Percentiles rank a stretch among this genome's conserved stretches.
phyloP scores from a whole-genome alignment of 352 stramenopile species.

The Pythium periplocum region DNA sequence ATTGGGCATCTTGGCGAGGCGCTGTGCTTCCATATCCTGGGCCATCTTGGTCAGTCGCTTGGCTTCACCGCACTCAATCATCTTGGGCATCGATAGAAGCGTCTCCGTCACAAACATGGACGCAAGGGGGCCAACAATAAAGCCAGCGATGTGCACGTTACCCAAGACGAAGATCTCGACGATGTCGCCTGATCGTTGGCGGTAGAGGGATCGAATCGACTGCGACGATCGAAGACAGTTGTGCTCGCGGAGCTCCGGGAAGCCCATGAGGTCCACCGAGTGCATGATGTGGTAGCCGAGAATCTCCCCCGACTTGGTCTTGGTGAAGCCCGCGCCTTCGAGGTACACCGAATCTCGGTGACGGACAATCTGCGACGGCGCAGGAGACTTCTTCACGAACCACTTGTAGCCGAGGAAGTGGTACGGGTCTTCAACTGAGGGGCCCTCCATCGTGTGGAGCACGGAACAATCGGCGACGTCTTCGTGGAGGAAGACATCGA shows the following conservation, averaged over 20 bases:
- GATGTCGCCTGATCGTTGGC: constrained; percentile 12
- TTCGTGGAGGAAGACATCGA: constrained; percentile 20
- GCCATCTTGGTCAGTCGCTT: constrained; percentile 18
- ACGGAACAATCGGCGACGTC: constrained; percentile 20
- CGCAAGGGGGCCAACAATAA: constrained; percentile 6
- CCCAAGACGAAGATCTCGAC: constrained; percentile 19
- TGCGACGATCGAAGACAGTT: constrained; percentile 24
- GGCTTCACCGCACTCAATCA: constrained; percentile 18
- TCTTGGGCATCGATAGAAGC: constrained; percentile 14
- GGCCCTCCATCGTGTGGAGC: constrained; percentile 15
- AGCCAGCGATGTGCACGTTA: constrained; percentile 10
- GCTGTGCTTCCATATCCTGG: constrained; percentile 2
- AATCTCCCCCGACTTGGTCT: constrained; percentile 18
- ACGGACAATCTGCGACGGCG: constrained; percentile 16
- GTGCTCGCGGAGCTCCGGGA: constrained; percentile 22
- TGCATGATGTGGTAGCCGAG: constrained; percentile 46
- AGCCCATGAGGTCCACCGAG: constrained; percentile 33
- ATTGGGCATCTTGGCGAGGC: constrained; percentile 5
- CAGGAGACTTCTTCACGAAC: constrained; percentile 24
- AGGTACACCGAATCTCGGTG: constrained; percentile 45
- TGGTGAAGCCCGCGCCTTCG: constrained; percentile 30
- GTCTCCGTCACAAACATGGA: constrained; percentile 11
- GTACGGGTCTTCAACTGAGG: constrained; percentile 15
- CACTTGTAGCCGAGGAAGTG: constrained; percentile 23
- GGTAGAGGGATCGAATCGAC: constrained; percentile 18